Evolutionary conservation across 306 rosid genomes (phyloP), one percentile per base, ranked within the genome.

Genomic region (Glycine soja): DNA sequence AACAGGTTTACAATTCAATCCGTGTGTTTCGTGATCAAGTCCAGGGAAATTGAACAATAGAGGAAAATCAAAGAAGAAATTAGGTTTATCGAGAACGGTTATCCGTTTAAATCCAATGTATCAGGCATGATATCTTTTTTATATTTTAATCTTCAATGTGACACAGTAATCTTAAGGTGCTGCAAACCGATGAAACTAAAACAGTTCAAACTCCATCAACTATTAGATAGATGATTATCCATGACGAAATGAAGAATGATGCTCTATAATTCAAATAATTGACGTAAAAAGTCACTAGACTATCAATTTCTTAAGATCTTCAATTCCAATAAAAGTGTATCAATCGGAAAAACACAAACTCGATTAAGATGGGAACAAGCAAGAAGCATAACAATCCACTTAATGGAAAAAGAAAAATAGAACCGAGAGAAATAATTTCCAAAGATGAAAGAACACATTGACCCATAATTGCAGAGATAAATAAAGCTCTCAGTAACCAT

Each of bases 261-360:
- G 45, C 0, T 70, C 7, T n/a, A n/a, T 6, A 11, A 3, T 50
- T 50, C 54, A 13, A 19, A 30, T 2, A 54, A 54, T 7, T 4
- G 14, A 16, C 4, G 5, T 15, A 69, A 69, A 8, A 48, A 10
- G 18, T 46, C 8, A 36, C 7, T 16, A 8, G 1, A 18, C 10
- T 30, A 32, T 62, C 73, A 47, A 30, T 62, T n/a, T 76, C 48
- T 61, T 47, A 13, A 9, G 13, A 16, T 57, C 78, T 74, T 10
- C 18, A n/a, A 43, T 0, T 56, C 68, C 7, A 0, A 13, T 11
- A 58, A 45, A 74, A 32, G 18, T 32, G n/a, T 67, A 15, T 46
- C 43, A 70, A 24, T 18, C 42, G 10, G 8, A 10, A 18, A 69
- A 48, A 57, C 8, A 48, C 48, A 24, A 24, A 46, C 46, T 14